Conservation (phyloP, 352 stramenopile species). For the Nothophytophthora sp. region DNA sequence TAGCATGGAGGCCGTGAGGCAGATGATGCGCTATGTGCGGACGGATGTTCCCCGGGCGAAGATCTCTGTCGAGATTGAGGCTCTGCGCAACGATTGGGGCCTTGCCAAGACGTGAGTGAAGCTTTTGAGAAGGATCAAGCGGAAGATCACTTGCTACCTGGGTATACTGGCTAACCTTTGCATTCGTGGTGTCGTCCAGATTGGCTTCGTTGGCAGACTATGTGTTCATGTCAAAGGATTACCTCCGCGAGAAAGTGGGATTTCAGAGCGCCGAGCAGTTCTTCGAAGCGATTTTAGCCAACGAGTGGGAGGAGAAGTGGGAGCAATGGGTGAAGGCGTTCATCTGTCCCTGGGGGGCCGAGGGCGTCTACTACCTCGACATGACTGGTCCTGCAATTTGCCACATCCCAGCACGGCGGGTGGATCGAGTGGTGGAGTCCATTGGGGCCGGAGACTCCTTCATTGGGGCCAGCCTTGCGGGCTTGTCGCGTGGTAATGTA, state of each 20-base stretch:
- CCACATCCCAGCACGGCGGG: slow-evolving; percentile 35
- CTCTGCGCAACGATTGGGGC: slow-evolving; percentile 56
- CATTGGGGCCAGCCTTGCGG: slow-evolving; percentile 63
- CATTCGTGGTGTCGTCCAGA: slow-evolving; percentile 22
- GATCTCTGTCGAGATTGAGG: slow-evolving; percentile 73
- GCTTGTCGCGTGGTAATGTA: slow-evolving; percentile 27
- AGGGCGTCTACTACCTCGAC: slow-evolving; percentile 63
- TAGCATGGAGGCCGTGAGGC: slow-evolving; percentile 43
- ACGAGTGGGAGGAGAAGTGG: slow-evolving; percentile 27
- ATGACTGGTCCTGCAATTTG: slow-evolving; percentile 14
- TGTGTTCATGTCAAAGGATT: slow-evolving; percentile 79
- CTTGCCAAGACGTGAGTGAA: slow-evolving; percentile 40
- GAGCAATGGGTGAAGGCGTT: slow-evolving; percentile 37
- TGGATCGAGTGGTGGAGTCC: slow-evolving; percentile 56
- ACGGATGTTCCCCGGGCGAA: neutral
- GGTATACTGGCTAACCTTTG: no score
- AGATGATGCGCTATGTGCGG: slow-evolving; percentile 55
- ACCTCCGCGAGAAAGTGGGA: slow-evolving; percentile 56
- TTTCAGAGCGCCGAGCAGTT: slow-evolving; percentile 44
- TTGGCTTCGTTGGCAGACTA: slow-evolving; percentile 42
- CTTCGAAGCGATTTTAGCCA: slow-evolving; percentile 25
- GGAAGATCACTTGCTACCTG: no score
- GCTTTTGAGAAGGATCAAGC: no score
- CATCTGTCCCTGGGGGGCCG: slow-evolving; percentile 65
- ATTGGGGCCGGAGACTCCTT: slow-evolving; percentile 78